Conservation (phyloP, 2,329 filamentous ascomycete genomes). For the Herpomyces periplanetae region DNA sequence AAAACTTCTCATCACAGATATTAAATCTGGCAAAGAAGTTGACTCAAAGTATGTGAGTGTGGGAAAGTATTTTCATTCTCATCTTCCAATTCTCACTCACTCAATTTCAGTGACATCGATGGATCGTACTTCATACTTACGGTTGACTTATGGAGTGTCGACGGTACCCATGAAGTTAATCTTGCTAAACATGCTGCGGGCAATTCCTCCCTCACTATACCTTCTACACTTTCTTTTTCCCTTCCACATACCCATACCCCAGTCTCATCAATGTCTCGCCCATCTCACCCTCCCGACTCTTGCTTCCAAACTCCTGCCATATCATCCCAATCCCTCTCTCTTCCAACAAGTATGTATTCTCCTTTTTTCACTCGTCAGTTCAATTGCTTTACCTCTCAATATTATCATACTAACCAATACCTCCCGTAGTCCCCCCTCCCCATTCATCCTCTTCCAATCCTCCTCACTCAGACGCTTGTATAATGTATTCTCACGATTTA, state of each 20-base stretch:
- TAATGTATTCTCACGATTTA: slow-evolving; percentile 2
- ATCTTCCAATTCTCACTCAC: neutral
- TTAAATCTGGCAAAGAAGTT: slow-evolving; percentile 32
- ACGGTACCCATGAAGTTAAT: slow-evolving; percentile 21
- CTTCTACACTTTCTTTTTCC: slow-evolving; percentile 36
- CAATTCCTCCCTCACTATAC: slow-evolving; percentile 31
- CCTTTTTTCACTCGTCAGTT: slow-evolving; percentile 5
- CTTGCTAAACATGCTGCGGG: slow-evolving; percentile 22
- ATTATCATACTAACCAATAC: slow-evolving; percentile 1
- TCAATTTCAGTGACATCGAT: slow-evolving; percentile 18
- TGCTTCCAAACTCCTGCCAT: too few species aligned
- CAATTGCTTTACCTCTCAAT: slow-evolving; percentile 4
- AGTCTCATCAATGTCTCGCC: too few species aligned
- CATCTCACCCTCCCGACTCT: too few species aligned
- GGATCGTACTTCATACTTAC: slow-evolving; percentile 25
- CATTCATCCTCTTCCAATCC: slow-evolving; percentile 4
- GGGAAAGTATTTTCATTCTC: slow-evolving; percentile 3
- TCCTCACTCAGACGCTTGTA: too few species aligned
- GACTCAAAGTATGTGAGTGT: slow-evolving; percentile 27
- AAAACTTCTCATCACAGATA: slow-evolving; percentile 35
- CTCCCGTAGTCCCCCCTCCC: too few species aligned
- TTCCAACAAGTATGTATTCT: too few species aligned
- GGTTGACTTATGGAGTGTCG: slow-evolving; percentile 24
- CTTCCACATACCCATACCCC: slow-evolving; percentile 10
- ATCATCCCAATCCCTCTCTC: too few species aligned